Percentiles rank a stretch among this genome's conserved stretches.
Conservation (phyloP, 768 basidiomycete genomes). For the Pleurotus platypus region DNA sequence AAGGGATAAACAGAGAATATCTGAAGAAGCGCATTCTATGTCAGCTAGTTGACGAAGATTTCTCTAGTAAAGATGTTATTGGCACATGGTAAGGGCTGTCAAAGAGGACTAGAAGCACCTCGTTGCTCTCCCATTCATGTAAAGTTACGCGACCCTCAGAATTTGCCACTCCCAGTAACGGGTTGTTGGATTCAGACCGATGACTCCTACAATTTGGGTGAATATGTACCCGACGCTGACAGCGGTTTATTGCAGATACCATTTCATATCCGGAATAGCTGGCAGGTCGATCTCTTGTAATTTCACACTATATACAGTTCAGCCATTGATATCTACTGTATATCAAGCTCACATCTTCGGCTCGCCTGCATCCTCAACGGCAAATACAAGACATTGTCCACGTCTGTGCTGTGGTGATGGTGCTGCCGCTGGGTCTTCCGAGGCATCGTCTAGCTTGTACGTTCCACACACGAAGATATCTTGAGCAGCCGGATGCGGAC, state of each 20-base stretch:
- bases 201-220: constrained; percentile 51
- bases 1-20: constrained; percentile 80
- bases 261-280: constrained; percentile 93
- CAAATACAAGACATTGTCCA: constrained; percentile 75
- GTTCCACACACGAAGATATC: constrained; percentile 87
- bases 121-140: constrained; percentile 47
- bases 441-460: constrained; percentile 65
- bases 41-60: constrained; percentile 34
- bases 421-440: constrained; percentile 3
- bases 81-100: background rate
- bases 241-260: constrained; percentile 40
- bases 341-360: constrained; percentile 29
- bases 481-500: constrained; percentile 57
- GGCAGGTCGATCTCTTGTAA: constrained; percentile 70
- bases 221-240: too few species aligned
- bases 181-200: constrained; percentile 31
- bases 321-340: background rate
- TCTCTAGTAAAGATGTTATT: constrained; percentile 24
- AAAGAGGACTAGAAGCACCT: constrained; percentile 26
- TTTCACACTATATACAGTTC: constrained; percentile 38
- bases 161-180: constrained; percentile 73
- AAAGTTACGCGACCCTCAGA: constrained; percentile 79
- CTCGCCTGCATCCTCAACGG: constrained; percentile 27
- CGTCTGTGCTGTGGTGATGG: constrained; percentile 37
- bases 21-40: constrained; percentile 46